These are phyloP conservation scores for Dissoconium aciculare DNA, from an alignment of 2,329 filamentous ascomycete species.

Conservation along the genomic window DNA sequence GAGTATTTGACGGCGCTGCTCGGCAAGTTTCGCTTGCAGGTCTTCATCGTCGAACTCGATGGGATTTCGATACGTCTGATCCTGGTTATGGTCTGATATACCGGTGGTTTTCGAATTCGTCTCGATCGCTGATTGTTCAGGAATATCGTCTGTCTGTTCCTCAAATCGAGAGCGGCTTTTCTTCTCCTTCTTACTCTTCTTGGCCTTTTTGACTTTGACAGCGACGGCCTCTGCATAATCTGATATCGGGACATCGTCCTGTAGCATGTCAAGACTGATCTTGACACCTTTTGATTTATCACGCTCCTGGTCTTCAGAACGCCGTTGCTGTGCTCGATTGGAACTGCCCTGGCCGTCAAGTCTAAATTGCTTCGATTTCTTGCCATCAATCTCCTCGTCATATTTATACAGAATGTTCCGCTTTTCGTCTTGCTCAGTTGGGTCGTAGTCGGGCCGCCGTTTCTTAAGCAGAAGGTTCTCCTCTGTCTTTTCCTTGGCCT, in stretches of 20 bases:
- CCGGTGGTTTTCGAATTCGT: slow-evolving; percentile 18
- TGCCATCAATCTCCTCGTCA: slow-evolving; percentile 85
- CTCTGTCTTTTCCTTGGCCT: slow-evolving; percentile 55
- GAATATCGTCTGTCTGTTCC: slow-evolving; percentile 41
- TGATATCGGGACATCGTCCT: slow-evolving; percentile 53
- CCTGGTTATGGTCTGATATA: slow-evolving; percentile 44
- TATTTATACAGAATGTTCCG: slow-evolving; percentile 72
- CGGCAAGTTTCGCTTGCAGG: slow-evolving; percentile 68
- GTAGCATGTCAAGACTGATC: slow-evolving; percentile 59
- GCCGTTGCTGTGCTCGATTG: slow-evolving; percentile 43
- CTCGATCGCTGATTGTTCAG: slow-evolving; percentile 21
- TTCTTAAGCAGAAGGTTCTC: slow-evolving; percentile 79
- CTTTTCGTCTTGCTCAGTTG: slow-evolving; percentile 53
- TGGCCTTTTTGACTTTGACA: slow-evolving; percentile 86
- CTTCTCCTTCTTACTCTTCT: slow-evolving; percentile 65
- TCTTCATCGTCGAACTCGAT: slow-evolving; percentile 74
- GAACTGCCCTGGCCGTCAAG: slow-evolving; percentile 63
- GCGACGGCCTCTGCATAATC: slow-evolving; percentile 81
- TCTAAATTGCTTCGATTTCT: slow-evolving; percentile 76
- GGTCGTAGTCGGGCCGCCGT: slow-evolving; percentile 78
- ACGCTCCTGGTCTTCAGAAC: slow-evolving; percentile 30
- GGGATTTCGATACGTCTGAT: slow-evolving; percentile 46
- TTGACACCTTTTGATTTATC: slow-evolving; percentile 50
- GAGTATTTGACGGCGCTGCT: slow-evolving; percentile 67
- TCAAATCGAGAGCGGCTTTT: slow-evolving; percentile 50